Percentiles rank a stretch among this genome's conserved stretches.
Conservation (phyloP, 495 filamentous ascomycete genomes). For the Saxophila tyrrhenica region DNA sequence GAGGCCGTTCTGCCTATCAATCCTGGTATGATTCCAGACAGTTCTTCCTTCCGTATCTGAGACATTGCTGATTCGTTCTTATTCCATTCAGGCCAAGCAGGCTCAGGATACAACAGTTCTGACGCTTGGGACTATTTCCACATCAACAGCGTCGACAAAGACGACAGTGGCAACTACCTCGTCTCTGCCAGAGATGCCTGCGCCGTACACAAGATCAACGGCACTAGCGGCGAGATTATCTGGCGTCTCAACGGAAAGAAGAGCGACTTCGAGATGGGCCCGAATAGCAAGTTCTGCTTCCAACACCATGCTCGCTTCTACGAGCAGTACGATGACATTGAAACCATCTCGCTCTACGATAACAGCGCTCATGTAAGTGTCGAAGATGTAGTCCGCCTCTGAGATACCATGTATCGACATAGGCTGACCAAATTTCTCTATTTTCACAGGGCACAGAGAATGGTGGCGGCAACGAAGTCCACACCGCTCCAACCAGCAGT, state of each 20-base stretch:
- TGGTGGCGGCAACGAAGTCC: neutral
- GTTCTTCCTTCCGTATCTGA: no score
- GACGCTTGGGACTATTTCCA: conserved; percentile 22
- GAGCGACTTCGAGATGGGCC: conserved; percentile 14
- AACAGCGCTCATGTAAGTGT: neutral
- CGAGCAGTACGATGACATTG: neutral
- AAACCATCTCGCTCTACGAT: neutral
- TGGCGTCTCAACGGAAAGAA: conserved; percentile 18
- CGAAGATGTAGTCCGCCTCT: neutral
- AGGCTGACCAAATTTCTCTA: conserved; percentile 11
- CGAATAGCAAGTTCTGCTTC: conserved; percentile 12
- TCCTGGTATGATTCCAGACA: no score
- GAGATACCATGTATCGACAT: conserved; percentile 6
- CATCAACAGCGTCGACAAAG: conserved; percentile 24
- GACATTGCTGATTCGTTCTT: no score
- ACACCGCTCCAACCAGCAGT: neutral
- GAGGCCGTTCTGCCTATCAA: neutral
- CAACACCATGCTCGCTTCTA: conserved; percentile 20
- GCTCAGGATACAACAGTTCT: neutral
- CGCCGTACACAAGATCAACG: conserved; percentile 14
- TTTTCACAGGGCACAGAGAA: conserved; percentile 20
- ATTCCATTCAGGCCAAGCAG: no score
- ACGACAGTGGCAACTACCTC: conserved; percentile 17
- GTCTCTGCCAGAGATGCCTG: conserved; percentile 16
- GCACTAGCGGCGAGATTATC: conserved; percentile 7